Evolutionary conservation across 2,329 filamentous ascomycete species (phyloP), one percentile per base, ranked within the genome.

Genomic region (Massarina eburnea): DNA sequence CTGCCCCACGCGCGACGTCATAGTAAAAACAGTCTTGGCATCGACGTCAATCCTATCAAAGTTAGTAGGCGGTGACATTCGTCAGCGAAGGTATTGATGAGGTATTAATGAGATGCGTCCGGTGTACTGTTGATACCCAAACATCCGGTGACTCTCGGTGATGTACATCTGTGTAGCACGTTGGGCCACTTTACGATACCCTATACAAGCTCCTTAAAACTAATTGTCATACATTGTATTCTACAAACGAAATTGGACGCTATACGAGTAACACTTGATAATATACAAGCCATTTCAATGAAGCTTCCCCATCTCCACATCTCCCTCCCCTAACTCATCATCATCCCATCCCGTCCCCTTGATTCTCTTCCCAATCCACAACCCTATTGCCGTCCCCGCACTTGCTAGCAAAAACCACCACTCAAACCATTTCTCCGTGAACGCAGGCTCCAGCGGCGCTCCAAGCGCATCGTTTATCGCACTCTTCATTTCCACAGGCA

Each of bases 341-440:
- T 71, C 68, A 33, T 70, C 66, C 66, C 67, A 70, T 8, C 61
- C 66, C 18, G 46, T 44, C 1, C 65, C 62, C 78, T 59, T 80
- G 73, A 63, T 82, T 79, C 58, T 83, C 80, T 82, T 78, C 0
- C 87, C 86, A 3, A 91, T 65, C 78, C 86, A 88, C 18, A 95
- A 83, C 0, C 88, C 89, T n/a, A 80, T 62, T 1, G 79, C 83
- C 1, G 89, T 94, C 10, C 79, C 62, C 0, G 76, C 73, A 51
- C 84, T 86, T 4, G 86, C 85, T 2, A 84, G 65, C 45, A 95
- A 69, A 67, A 95, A 95, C 85, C 89, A 92, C 7, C 83, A 84
- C 67, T 95, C 90, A 57, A 95, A 95, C 90, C 90, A 95, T 22
- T 81, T 78, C 60, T 95, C 84, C 4, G 89, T 86, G 59, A 89